Evolutionary conservation across 257 asterid genomes (phyloP).

Genomic region (Vinca minor): DNA sequence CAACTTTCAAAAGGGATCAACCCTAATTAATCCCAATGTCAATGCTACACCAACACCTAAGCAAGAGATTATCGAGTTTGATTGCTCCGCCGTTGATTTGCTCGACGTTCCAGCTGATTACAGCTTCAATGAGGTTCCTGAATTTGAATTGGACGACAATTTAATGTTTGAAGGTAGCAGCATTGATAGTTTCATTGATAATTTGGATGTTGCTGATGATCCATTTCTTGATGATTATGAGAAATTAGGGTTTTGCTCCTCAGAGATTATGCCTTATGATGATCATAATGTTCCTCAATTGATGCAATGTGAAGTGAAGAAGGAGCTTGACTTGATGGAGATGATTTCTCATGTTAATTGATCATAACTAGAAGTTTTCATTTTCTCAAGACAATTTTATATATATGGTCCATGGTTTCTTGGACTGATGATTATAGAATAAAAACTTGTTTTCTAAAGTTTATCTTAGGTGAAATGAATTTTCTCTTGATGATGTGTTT

Average conservation of each 20-base stretch:
- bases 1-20: constrained; percentile 31
- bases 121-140: constrained; percentile 20
- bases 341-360: constrained; percentile 27
- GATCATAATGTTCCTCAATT: constrained; percentile 14
- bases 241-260: constrained; percentile 13
- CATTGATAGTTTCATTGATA: constrained; percentile 15
- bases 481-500: not conserved
- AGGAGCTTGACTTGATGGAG: constrained; percentile 44
- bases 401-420: not conserved
- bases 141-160: constrained; percentile 24
- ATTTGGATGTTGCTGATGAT: constrained; percentile 3
- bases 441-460: not conserved
- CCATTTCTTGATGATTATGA: constrained; percentile 5
- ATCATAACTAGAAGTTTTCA: not conserved
- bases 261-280: constrained; percentile 19
- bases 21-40: not conserved
- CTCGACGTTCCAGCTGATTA: constrained; percentile 8
- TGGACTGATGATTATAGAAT: not conserved
- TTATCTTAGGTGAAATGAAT: not conserved
- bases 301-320: constrained; percentile 24
- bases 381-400: not conserved
- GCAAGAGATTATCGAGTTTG: constrained; percentile 2
- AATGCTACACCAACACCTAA: not conserved
- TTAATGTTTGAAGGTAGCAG: constrained; percentile 22
- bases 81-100: constrained; percentile 1